phyloP scores from a whole-genome alignment of 1,139 yeast genomes.

The Candida sp. region DNA sequence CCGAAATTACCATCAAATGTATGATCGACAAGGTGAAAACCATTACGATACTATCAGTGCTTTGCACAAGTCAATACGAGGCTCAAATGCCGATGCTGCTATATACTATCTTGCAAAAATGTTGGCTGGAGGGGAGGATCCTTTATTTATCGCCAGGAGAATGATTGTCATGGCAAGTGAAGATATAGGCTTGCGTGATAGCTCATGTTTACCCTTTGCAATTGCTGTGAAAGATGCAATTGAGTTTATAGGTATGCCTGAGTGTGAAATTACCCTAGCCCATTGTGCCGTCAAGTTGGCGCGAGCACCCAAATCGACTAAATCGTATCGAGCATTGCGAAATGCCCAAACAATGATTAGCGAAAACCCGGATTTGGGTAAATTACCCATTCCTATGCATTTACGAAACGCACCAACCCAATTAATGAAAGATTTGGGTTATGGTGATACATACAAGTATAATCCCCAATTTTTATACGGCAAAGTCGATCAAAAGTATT shows the following conservation, averaged over 20 bases:
- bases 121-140: conserved; percentile 93
- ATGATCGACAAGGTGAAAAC: conserved; percentile 85
- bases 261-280: conserved; percentile 84
- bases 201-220: conserved; percentile 81
- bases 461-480: conserved; percentile 81
- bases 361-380: conserved; percentile 61
- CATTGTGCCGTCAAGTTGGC: conserved; percentile 92
- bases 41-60: conserved; percentile 96
- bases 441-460: conserved; percentile 80
- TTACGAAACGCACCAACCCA: conserved; percentile 91
- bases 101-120: conserved; percentile 81
- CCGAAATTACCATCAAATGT: conserved; percentile 53
- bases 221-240: conserved; percentile 83
- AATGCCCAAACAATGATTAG: conserved; percentile 56
- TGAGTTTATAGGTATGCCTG: conserved; percentile 95
- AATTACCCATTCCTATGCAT: conserved; percentile 72
- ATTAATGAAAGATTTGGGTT: conserved; percentile 86
- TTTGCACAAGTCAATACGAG: conserved; percentile 87
- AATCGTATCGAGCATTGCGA: conserved; percentile 76
- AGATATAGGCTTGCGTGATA: conserved; percentile 83
- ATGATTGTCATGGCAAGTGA: conserved; percentile 94
- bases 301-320: conserved; percentile 79
- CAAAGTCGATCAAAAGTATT: conserved; percentile 63
- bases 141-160: conserved; percentile 84
- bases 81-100: conserved; percentile 87